These are phyloP conservation scores for Tetrapisispora namnaoensis DNA, from an alignment of 805 yeast genomes.

Conservation along the genomic window DNA sequence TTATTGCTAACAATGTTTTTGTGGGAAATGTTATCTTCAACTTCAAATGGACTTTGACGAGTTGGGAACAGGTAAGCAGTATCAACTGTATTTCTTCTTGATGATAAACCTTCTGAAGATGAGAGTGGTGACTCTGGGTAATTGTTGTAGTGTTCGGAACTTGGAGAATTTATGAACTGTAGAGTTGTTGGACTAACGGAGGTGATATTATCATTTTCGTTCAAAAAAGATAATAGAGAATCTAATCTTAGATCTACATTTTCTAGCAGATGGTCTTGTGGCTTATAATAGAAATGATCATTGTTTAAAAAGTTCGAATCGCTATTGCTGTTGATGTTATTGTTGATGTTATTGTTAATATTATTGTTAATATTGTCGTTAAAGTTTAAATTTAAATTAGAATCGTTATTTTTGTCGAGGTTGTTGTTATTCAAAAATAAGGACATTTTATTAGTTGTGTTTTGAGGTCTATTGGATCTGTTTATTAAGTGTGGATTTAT, in stretches of 20 bases:
- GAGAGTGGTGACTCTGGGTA: constrained; percentile 1
- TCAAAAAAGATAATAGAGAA: constrained; percentile 3
- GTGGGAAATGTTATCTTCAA: not conserved
- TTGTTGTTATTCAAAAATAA: not conserved
- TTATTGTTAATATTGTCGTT: not conserved
- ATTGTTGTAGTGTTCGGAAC: not conserved
- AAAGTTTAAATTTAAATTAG: not conserved
- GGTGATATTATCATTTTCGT: constrained; percentile 3
- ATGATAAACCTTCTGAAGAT: not conserved
- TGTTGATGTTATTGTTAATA: not conserved
- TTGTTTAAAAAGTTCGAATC: constrained; percentile 1
- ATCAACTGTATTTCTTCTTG: constrained; percentile 1
- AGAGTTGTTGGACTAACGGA: not conserved
- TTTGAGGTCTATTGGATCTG: not conserved
- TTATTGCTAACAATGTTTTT: not conserved
- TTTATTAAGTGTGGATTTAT: too few relatives aligned
- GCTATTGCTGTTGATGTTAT: not conserved
- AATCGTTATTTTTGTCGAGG: not conserved
- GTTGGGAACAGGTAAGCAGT: not conserved
- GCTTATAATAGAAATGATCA: constrained; percentile 2
- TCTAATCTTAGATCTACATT: not conserved
- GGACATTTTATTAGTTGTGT: not conserved
- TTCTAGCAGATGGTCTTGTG: constrained; percentile 2
- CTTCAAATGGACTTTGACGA: not conserved
- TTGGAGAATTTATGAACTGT: not conserved